phyloP scores from a whole-genome alignment of 352 stramenopile species.

The Phytopythium kandeliae region DNA sequence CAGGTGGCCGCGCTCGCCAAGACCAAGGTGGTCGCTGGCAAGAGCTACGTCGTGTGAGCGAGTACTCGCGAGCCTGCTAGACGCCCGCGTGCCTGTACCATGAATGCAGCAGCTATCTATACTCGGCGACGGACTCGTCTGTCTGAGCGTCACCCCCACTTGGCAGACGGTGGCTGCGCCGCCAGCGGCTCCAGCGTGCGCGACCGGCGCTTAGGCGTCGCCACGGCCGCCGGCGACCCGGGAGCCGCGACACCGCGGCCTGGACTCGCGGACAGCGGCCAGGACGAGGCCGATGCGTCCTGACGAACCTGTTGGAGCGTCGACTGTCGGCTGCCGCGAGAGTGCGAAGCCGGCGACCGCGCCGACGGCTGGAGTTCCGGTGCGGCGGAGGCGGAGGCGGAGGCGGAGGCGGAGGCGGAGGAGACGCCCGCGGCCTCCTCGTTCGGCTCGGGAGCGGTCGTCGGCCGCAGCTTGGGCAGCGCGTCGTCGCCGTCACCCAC shows the following conservation, averaged over 20 bases:
- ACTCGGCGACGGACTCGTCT: too few relatives aligned
- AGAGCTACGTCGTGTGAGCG: conserved; percentile 66
- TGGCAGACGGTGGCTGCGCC: not conserved
- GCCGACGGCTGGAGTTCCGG: not conserved
- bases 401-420: conserved; percentile 4
- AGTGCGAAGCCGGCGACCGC: not conserved
- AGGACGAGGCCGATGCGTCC: conserved; percentile 5
- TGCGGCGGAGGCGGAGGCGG: too few relatives aligned
- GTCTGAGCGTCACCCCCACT: not conserved
- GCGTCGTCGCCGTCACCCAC: conserved; percentile 18
- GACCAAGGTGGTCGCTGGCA: conserved; percentile 47
- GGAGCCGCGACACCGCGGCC: conserved; percentile 35
- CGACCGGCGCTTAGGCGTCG: conserved; percentile 44
- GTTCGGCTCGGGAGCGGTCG: conserved; percentile 25
- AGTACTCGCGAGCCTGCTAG: not conserved
- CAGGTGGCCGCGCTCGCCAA: conserved; percentile 12
- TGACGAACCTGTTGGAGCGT: conserved; percentile 36
- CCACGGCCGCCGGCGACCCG: not conserved
- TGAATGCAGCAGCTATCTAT: too few relatives aligned
- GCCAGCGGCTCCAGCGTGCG: conserved; percentile 36
- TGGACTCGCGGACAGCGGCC: conserved; percentile 14
- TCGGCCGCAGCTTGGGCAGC: conserved; percentile 38
- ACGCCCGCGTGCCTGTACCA: not conserved
- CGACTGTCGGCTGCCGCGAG: conserved; percentile 12
- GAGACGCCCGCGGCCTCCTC: conserved; percentile 10